Evolutionary conservation across 345 rosid species (phyloP).

Genomic region (Aquilaria sinensis): DNA sequence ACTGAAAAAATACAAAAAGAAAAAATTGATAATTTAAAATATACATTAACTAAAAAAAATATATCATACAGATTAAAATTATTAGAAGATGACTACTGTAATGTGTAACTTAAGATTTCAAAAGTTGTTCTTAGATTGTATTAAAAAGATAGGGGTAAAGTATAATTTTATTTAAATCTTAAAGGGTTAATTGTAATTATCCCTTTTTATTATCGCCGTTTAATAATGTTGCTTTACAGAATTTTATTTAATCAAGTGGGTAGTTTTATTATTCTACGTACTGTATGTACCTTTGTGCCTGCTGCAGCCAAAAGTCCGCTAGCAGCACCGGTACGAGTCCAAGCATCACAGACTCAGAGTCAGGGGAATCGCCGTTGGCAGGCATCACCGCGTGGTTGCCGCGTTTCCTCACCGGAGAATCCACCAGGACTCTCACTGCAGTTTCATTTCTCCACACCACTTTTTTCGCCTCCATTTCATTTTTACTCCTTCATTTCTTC

Average conservation of each 20-base stretch:
- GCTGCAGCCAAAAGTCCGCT: conserved; percentile 51
- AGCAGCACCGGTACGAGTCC: conserved; percentile 24
- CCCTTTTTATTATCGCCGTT: background rate
- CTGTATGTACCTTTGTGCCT: no score
- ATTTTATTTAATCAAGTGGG: background rate
- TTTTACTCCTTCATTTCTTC: conserved; percentile 8
- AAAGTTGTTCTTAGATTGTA: no score
- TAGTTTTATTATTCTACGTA: background rate
- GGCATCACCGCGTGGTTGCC: conserved; percentile 38
- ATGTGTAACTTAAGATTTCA: no score
- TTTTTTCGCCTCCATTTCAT: conserved; percentile 13
- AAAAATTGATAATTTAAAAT: no score
- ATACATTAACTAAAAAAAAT: no score
- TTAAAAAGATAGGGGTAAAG: no score
- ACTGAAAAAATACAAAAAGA: background rate
- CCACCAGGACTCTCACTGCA: conserved; percentile 19
- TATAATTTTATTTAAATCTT: no score
- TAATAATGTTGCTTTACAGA: no score
- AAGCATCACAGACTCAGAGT: conserved; percentile 18
- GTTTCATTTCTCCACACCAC: conserved; percentile 10
- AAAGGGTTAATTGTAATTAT: background rate
- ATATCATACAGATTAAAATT: no score
- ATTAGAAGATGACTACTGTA: no score
- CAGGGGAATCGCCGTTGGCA: conserved; percentile 19
- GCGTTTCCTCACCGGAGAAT: conserved; percentile 29